These are phyloP conservation scores for Rubroshorea leprosula DNA, from an alignment of 345 rosid genomes.

Conservation along the genomic window DNA sequence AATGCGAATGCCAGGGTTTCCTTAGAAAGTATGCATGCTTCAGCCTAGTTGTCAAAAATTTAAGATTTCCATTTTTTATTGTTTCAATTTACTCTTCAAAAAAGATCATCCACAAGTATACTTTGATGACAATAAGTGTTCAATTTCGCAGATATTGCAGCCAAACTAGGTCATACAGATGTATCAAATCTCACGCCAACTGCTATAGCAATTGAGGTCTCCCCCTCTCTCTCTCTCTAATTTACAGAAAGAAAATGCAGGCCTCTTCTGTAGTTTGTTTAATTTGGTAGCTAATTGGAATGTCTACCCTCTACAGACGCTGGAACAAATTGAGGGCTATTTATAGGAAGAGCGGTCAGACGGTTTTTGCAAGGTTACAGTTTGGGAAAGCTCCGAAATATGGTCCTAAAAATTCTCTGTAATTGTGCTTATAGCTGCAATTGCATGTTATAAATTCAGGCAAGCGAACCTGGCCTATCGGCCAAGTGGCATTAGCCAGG, in stretches of 20 bases:
- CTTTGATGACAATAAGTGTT: not conserved
- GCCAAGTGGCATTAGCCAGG: no score
- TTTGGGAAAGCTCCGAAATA: not conserved
- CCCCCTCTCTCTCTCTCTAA: slow-evolving; percentile 6
- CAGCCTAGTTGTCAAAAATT: no score
- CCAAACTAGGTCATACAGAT: slow-evolving; percentile 58
- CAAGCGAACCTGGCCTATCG: no score
- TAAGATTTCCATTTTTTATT: not conserved
- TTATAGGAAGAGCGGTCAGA: slow-evolving; percentile 28
- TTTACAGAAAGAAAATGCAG: not conserved
- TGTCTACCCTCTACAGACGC: slow-evolving; percentile 29
- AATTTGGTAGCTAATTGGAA: slow-evolving; percentile 12
- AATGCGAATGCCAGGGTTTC: slow-evolving; percentile 83
- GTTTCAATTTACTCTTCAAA: not conserved
- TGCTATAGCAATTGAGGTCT: slow-evolving; percentile 77
- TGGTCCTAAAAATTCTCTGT: slow-evolving; percentile 3
- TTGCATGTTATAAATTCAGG: not conserved
- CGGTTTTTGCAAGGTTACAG: slow-evolving; percentile 21
- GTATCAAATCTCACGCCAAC: slow-evolving; percentile 62
- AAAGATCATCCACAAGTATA: not conserved
- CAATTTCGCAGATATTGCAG: slow-evolving; percentile 57
- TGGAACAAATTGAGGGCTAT: slow-evolving; percentile 46
- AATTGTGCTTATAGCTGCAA: not conserved
- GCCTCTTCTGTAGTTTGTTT: not conserved
- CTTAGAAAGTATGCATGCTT: slow-evolving; percentile 52